Evolutionary conservation across 176 grass and related monocot species (phyloP), one percentile per base, ranked within the genome.

Genomic region (Secale cereale): DNA sequence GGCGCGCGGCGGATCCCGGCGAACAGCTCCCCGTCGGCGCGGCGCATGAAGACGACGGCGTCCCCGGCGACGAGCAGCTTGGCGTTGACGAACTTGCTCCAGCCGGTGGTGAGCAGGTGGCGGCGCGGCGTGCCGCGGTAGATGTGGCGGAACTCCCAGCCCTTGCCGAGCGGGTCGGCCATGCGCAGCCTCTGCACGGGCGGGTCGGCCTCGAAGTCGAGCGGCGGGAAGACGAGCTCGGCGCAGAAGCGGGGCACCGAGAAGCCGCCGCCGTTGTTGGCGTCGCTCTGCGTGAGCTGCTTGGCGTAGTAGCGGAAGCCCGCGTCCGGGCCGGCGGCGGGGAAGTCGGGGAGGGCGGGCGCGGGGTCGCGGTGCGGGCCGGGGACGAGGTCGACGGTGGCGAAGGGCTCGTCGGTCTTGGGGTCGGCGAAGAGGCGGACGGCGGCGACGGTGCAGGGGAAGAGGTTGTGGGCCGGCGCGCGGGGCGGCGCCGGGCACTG

Each of bases 241-340:
- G 92, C 90, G 90, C 90, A 97, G 81, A 82, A 81, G 74, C 88
- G 85, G 65, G 92, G 92, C 7, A 97, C 83, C 56, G 94, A 94
- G 81, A 97, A 97, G 22, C 92, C 92, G 65, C 86, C 90, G 46
- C 94, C 94, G 65, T 94, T 97, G 90, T 97, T 94, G 65, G 94
- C 94, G 81, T 97, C 94, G 94, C 89, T 94, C 70, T 76, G 88
- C 28, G 90, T 97, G 56, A 97, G 90, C 33, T 90, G 78, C 81
- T 97, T 97, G 52, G 86, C 78, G 78, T 78, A 89, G 65, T 81
- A 94, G 29, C 0, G 2, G 32, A 89, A 70, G 2, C 33, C 16
- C 0, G 32, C 0, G 13, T 8, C 5, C 16, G 48, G 4, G 11
- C 2, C 8, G 6, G 46, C 22, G 50, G 31, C 10, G 62, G 2